Evolutionary conservation across 805 yeast species (phyloP), one percentile per base, ranked within the genome.

Genomic region (Candida fluviatilis): DNA sequence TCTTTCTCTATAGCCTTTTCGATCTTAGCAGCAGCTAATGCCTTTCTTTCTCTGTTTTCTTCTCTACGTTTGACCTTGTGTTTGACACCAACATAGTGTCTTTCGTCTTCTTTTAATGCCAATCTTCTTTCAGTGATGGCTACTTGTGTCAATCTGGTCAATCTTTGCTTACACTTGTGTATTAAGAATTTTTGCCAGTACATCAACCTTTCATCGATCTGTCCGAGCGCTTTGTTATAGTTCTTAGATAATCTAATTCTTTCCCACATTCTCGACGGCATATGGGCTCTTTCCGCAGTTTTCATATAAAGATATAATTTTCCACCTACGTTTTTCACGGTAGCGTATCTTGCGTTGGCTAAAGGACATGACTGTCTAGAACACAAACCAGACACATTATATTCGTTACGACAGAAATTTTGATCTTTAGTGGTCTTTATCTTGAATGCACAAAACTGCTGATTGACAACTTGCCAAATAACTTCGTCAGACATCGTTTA

Each of bases 1-100:
- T 93, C 99, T 66, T 88, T 88, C 64, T 93, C 99, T 51, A 93
- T 93, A 11, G 96, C 89, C 66, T 87, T 88, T 60, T 93, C 99
- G 50, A 93, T 87, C 71, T 85, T 86, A 18, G 99, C 99, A 28
- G 99, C 98, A 17, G 87, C 87, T 45, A 93, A 71, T 0, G 99
- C 99, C 68, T 93, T 93, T 62, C 99, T 77, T 66, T 93, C 99
- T 62, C 99, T 78, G 45, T 87, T 84, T 51, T 81, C 82, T 64
- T 93, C 99, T 67, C 97, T 83, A 68, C 96, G 78, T 69, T 84
- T 87, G 31, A 93, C 96, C 72, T 93, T 93, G 46, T 89, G 95
- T 53, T 90, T 89, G 27, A 85, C 80, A 31, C 96, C 95, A 33
- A 90, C 96, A 50, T 86, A 85, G 49, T 85, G 91, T 60, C 98